Conservation (phyloP, 495 filamentous ascomycete genomes). For the Penicillium canescens region DNA sequence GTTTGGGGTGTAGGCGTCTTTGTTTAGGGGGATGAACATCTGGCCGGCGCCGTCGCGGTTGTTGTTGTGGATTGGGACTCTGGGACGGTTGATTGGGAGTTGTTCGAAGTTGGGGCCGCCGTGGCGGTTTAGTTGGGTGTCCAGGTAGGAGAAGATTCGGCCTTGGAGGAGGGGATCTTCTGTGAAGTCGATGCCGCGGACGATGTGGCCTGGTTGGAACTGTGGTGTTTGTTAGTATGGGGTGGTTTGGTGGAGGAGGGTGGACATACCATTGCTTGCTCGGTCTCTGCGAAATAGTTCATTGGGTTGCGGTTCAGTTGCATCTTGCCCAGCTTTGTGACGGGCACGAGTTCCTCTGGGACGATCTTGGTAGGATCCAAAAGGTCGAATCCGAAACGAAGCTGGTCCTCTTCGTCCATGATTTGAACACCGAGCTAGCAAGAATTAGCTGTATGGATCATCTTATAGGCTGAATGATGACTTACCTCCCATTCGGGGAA, state of each 20-base stretch:
- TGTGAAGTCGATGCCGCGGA: constrained; percentile 71
- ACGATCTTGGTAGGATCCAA: constrained; percentile 77
- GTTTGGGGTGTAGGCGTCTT: constrained; percentile 63
- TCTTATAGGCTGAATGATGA: neutral
- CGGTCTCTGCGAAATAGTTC: constrained; percentile 81
- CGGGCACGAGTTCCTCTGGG: constrained; percentile 68
- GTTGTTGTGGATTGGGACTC: constrained; percentile 66
- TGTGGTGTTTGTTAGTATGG: constrained; percentile 12
- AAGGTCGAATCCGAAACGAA: constrained; percentile 69
- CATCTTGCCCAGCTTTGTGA: constrained; percentile 66
- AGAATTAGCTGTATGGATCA: constrained; percentile 5
- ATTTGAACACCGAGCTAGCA: constrained; percentile 66
- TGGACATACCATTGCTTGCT: constrained; percentile 63
- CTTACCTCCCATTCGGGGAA: constrained; percentile 69
- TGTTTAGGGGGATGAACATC: constrained; percentile 51
- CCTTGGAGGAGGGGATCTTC: constrained; percentile 75
- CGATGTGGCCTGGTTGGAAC: constrained; percentile 52
- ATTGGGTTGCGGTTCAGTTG: constrained; percentile 67
- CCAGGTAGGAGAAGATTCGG: constrained; percentile 73
- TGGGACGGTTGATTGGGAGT: constrained; percentile 71
- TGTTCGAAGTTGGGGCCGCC: constrained; percentile 73
- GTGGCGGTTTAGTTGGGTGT: constrained; percentile 73
- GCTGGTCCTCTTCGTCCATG: constrained; percentile 65
- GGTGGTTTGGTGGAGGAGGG: neutral
- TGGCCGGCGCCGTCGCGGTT: constrained; percentile 54